A percentile compares a stretch with the other conserved stretches of the same genome.
phyloP scores from a whole-genome alignment of 352 stramenopile species.

The Globisporangium camurandrum region DNA sequence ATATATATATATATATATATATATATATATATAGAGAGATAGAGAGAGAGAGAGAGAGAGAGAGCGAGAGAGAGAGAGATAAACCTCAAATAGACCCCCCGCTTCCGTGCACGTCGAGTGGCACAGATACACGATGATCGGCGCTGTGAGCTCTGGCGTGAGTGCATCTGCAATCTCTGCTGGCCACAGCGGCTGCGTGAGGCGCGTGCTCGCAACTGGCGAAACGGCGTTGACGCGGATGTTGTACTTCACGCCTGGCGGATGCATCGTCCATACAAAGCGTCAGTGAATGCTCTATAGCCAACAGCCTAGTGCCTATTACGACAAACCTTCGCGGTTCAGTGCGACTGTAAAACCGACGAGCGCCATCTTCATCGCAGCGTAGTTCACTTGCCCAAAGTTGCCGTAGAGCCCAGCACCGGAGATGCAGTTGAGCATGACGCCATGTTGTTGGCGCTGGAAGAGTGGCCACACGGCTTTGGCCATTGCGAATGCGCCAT shows the following conservation, averaged over 20 bases:
- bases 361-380: slow-evolving; percentile 87
- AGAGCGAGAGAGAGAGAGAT: too few species aligned
- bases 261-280: too few species aligned
- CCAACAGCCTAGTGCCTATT: too few species aligned
- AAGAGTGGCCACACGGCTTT: slow-evolving; percentile 85
- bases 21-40: too few species aligned
- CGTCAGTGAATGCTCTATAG: too few species aligned
- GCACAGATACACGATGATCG: slow-evolving; percentile 78
- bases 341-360: slow-evolving; percentile 91
- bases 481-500: slow-evolving; percentile 74
- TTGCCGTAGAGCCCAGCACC: slow-evolving; percentile 86
- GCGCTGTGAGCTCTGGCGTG: slow-evolving; percentile 87
- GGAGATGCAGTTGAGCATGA: slow-evolving; percentile 43
- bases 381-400: slow-evolving; percentile 90
- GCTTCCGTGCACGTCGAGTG: too few species aligned
- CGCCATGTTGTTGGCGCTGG: slow-evolving; percentile 86
- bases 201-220: slow-evolving; percentile 77
- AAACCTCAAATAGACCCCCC: too few species aligned
- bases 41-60: too few species aligned
- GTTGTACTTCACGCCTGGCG: slow-evolving; percentile 63
- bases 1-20: too few species aligned
- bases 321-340: slow-evolving; percentile 82
- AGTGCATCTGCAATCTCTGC: slow-evolving; percentile 73
- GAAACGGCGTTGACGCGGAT: slow-evolving; percentile 88
- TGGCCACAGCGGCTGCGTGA: slow-evolving; percentile 84